These are phyloP conservation scores for Claviceps citrina DNA, from an alignment of 2,329 filamentous ascomycete genomes.

Conservation along the genomic window DNA sequence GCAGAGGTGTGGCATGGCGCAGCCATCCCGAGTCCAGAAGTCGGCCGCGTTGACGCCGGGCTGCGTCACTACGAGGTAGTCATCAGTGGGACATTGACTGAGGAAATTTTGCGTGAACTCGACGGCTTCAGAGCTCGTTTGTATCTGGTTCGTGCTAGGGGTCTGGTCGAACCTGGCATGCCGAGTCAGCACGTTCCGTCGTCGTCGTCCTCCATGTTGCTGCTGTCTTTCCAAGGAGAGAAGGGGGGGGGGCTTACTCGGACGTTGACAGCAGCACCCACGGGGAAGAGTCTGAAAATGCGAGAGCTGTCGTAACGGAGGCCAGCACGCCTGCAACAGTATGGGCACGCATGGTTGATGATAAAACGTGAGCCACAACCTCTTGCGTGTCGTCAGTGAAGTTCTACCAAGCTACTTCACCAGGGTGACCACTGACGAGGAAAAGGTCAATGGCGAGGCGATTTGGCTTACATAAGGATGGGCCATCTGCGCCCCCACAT, in stretches of 20 bases:
- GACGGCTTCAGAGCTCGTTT: slow-evolving; percentile 31
- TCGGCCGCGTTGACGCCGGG: slow-evolving; percentile 58
- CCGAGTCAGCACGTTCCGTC: slow-evolving; percentile 5
- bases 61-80: slow-evolving; percentile 67
- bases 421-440: background rate
- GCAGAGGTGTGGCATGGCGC: slow-evolving; percentile 39
- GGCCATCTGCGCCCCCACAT: background rate
- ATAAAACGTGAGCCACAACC: slow-evolving; percentile 1
- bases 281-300: slow-evolving; percentile 75
- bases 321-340: slow-evolving; percentile 35
- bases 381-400: slow-evolving; percentile 12
- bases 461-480: background rate
- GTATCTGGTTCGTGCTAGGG: slow-evolving; percentile 27
- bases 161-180: slow-evolving; percentile 19
- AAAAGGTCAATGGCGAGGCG: background rate
- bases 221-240: slow-evolving; percentile 2
- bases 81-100: slow-evolving; percentile 52
- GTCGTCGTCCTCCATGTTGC: background rate
- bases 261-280: slow-evolving; percentile 79
- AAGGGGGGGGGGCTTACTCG: slow-evolving; percentile 41
- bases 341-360: slow-evolving; percentile 37
- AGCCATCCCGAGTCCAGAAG: slow-evolving; percentile 35
- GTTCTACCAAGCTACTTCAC: slow-evolving; percentile 9
- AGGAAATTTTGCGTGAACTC: slow-evolving; percentile 36
- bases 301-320: slow-evolving; percentile 44